Evolutionary conservation across 805 yeast genomes (phyloP), one percentile per base, ranked within the genome.

Genomic region (Wickerhamia fluorescens): DNA sequence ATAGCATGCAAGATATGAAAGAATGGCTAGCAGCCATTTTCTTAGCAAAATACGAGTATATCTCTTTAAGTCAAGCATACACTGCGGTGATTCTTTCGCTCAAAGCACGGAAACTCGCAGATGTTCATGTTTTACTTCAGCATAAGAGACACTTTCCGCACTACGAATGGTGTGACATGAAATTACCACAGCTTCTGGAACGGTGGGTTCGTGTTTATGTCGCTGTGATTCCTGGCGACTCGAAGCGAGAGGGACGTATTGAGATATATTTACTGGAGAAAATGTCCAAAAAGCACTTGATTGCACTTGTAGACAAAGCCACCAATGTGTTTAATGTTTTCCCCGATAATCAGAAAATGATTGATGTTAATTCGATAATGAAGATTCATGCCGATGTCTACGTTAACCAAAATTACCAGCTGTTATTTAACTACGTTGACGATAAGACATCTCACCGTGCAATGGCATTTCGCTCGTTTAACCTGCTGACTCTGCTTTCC

Each of bases 71-170:
- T 42, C 80, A 76, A 50, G 67, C 76, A 13, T 78, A 70, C 44
- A 76, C 84, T 0, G 86, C 82, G 5, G 80, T 76, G 3, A 52
- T 77, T 19, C 49, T 78, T 19, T 71, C 80, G 6, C 52, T 72
- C 6, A 75, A 72, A 39, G 85, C 79, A 1, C 59, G 74, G 3
- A 49, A 58, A 29, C 59, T 78, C 31, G 61, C 71, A 3, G 86
- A 78, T 45, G 62, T 76, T 23, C 73, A 75, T 41, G 71, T 77
- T 2, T 55, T 78, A 12, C 55, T 78, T 37, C 66, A 73, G 4
- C 51, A 50, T 26, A 69, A 69, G 24, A 68, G 64, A 35, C 62
- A 72, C 35, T 67, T 57, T 39, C 44, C 63, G 4, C 61, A 65
- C 36, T 68, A 55, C 25, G 85, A 78, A 42, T 75, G 82, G 81